phyloP scores from a whole-genome alignment of 495 filamentous ascomycete species.

The Annulohypoxylon moriforme region DNA sequence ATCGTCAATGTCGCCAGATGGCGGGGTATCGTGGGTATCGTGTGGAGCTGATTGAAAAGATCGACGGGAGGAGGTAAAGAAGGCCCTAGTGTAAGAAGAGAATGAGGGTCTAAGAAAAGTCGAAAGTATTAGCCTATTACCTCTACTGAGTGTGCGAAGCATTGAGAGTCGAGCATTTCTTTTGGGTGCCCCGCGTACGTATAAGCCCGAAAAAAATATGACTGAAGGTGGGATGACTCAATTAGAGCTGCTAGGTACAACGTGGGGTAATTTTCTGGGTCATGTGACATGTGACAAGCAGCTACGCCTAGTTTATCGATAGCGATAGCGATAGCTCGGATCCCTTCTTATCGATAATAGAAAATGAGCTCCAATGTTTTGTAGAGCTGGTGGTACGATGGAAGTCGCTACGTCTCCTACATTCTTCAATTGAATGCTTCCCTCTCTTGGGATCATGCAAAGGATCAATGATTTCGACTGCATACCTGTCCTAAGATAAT shows the following conservation, averaged over 20 bases:
- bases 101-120: constrained; percentile 4
- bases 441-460: constrained; percentile 15
- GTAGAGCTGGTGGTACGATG: constrained; percentile 30
- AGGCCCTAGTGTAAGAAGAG: neutral
- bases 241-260: constrained; percentile 22
- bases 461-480: neutral
- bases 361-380: constrained; percentile 26
- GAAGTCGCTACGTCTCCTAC: constrained; percentile 9
- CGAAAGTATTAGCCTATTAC: constrained; percentile 27
- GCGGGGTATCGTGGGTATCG: constrained; percentile 7
- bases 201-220: constrained; percentile 16
- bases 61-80: constrained; percentile 5
- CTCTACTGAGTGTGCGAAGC: constrained; percentile 32
- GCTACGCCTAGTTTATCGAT: constrained; percentile 9
- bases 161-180: constrained; percentile 2
- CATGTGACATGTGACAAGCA: constrained; percentile 24
- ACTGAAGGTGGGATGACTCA: constrained; percentile 36
- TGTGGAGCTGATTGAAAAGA: constrained; percentile 8
- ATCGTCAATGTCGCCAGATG: constrained; percentile 10
- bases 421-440: constrained; percentile 27
- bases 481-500: neutral
- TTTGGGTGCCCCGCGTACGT: constrained; percentile 24
- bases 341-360: constrained; percentile 1
- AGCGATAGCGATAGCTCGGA: neutral
- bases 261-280: constrained; percentile 31